These are phyloP conservation scores for Cryptosporidium sp. DNA, from an alignment of 169 alveolate genomes.

Conservation along the genomic window DNA sequence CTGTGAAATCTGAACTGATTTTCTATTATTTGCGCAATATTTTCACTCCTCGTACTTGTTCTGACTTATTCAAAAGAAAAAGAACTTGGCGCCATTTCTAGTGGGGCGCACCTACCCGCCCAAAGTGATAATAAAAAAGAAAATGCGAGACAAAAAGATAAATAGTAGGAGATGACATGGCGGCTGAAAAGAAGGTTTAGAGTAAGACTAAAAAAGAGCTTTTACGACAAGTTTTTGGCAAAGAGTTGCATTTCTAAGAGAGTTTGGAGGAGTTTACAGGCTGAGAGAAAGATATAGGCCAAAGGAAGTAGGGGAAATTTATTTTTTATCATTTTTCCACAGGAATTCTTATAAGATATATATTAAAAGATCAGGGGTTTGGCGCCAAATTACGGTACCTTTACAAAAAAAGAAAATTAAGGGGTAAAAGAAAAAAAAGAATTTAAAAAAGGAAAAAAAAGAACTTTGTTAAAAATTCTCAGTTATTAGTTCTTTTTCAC, in stretches of 20 bases:
- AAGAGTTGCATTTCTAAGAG: neutral
- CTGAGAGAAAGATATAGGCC: neutral
- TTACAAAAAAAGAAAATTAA: too few relatives aligned
- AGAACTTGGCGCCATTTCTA: neutral
- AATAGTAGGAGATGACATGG: constrained; percentile 18
- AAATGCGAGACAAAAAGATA: neutral
- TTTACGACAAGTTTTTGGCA: too few relatives aligned
- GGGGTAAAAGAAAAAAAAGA: neutral
- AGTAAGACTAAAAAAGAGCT: neutral
- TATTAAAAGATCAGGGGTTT: neutral
- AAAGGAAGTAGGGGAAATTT: too few relatives aligned
- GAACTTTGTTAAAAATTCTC: neutral
- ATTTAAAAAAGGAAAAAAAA: neutral
- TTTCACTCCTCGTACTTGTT: neutral
- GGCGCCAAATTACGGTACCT: neutral
- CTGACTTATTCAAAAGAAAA: neutral
- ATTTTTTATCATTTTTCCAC: too few relatives aligned
- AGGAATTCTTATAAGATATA: neutral
- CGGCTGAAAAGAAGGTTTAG: neutral
- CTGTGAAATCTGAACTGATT: neutral
- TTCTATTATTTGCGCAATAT: neutral
- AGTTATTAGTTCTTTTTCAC: neutral
- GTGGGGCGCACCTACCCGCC: constrained; percentile 19
- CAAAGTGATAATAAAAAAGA: neutral
- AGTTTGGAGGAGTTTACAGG: neutral